Evolutionary conservation across 2,329 filamentous ascomycete genomes (phyloP).

Genomic region (Graphiopsis chlorocephala): DNA sequence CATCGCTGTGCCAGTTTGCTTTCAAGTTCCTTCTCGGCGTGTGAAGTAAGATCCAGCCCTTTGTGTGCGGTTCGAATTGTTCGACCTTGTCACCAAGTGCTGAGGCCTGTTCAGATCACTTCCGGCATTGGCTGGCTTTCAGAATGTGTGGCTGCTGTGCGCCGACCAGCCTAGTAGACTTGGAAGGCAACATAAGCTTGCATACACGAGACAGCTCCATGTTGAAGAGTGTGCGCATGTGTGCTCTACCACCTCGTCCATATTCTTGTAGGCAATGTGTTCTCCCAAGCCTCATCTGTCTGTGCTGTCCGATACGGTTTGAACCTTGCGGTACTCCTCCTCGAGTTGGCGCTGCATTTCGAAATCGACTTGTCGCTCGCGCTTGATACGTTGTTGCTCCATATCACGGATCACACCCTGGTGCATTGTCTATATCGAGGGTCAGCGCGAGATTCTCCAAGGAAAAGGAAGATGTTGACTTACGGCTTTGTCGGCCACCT

Average conservation of each 20-base stretch:
- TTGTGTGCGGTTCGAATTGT: not conserved
- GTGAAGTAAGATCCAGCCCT: not conserved
- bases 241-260: not conserved
- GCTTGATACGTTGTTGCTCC: slow-evolving; percentile 87
- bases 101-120: not conserved
- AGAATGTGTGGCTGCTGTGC: not conserved
- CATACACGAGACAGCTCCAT: not conserved
- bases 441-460: not conserved
- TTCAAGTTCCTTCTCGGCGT: not conserved
- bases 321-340: slow-evolving; percentile 83
- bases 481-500: slow-evolving; percentile 79
- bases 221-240: not conserved
- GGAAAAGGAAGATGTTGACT: not conserved
- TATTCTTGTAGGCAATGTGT: not conserved
- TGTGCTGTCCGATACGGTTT: slow-evolving; percentile 64
- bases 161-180: not conserved
- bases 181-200: not conserved
- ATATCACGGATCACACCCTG: slow-evolving; percentile 90
- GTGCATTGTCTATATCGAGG: slow-evolving; percentile 75
- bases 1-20: not conserved
- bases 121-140: not conserved
- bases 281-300: slow-evolving; percentile 1
- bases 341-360: slow-evolving; percentile 85
- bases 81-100: not conserved
- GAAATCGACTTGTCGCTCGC: slow-evolving; percentile 89